A percentile compares a stretch with the other conserved stretches of the same genome.
Conservation (phyloP, 2,329 filamentous ascomycete species). For the Orbilia blumenaviensis region DNA sequence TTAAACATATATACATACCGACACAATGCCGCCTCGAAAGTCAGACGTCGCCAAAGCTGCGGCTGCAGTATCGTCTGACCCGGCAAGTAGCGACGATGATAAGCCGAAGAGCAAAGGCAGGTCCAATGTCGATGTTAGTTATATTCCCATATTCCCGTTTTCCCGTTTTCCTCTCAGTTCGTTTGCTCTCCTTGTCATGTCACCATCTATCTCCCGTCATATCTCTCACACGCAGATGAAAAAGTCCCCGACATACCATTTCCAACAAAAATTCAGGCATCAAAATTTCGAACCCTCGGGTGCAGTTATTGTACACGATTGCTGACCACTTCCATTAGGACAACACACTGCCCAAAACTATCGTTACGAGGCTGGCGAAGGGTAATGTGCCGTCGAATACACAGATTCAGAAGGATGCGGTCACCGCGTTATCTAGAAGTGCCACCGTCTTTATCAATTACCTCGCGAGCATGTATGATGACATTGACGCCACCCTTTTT, state of each 20-base stretch:
- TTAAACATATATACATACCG: not conserved
- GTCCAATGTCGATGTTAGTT: constrained; percentile 44
- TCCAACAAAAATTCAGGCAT: not conserved
- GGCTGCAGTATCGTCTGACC: constrained; percentile 15
- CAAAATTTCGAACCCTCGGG: not conserved
- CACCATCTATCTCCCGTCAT: too few species aligned
- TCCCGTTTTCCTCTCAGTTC: not conserved
- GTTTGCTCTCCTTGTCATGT: too few species aligned
- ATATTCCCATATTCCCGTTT: not conserved
- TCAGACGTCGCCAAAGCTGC: constrained; percentile 29
- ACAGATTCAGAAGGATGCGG: constrained; percentile 74
- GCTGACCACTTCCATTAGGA: constrained; percentile 65
- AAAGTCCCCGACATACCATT: not conserved
- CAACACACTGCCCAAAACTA: constrained; percentile 79
- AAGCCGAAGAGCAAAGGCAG: constrained; percentile 21
- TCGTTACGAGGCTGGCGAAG: constrained; percentile 81
- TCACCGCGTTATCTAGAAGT: constrained; percentile 80
- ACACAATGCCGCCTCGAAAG: constrained; percentile 45
- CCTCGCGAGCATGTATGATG: constrained; percentile 75
- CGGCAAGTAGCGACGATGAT: constrained; percentile 26
- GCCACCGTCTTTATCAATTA: constrained; percentile 86
- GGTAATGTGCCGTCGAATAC: constrained; percentile 79
- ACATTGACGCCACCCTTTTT: not conserved
- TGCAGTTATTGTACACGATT: not conserved
- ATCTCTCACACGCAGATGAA: not conserved